Evolutionary conservation across 331 rosid genomes (phyloP), one percentile per base, ranked within the genome.

Genomic region (Rhamnella rubrinervis): DNA sequence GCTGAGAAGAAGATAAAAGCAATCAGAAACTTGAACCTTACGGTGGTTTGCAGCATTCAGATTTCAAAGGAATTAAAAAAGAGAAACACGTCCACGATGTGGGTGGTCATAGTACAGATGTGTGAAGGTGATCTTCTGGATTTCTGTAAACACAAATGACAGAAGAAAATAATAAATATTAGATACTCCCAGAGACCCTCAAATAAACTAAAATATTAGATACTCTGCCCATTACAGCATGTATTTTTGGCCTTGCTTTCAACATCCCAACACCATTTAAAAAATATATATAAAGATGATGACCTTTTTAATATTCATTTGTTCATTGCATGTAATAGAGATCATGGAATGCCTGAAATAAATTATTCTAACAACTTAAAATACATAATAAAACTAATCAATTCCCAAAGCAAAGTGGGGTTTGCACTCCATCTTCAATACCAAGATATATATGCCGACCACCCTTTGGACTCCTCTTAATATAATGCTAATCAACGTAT

Each of bases 271-370:
- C 14, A 44, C 49, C 67, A 47, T 61, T 50, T 12, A 31, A 38
- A 53, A 13, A 19, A 28, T 17, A 25, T n/a, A 16, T 13, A 31
- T 6, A 19, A 52, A 44, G 31, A 25, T 66, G 84, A 73, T 78
- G 86, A 77, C 82, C 78, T 38, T 52, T 44, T 38, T 50, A 55
- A 77, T 49, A 55, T 67, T 19, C 28, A 13, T 15, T 28, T 61
- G 55, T 80, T 28, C 81, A 70, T 75, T 67, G 80, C 76, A 81
- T 65, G 62, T 52, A 78, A 6, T 4, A 13, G 35, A 31, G 26
- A 62, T 28, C 55, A 20, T 40, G 39, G 7, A 7, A 59, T 25
- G 15, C 4, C n/a, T 28, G 63, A 59, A 3, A 16, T 13, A 21
- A 38, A 63, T 14, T 20, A 28, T 41, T 52, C 51, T 23, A 46